Conservation (phyloP, 1,284 basidiomycete species). For the Sporisorium sorghi region DNA sequence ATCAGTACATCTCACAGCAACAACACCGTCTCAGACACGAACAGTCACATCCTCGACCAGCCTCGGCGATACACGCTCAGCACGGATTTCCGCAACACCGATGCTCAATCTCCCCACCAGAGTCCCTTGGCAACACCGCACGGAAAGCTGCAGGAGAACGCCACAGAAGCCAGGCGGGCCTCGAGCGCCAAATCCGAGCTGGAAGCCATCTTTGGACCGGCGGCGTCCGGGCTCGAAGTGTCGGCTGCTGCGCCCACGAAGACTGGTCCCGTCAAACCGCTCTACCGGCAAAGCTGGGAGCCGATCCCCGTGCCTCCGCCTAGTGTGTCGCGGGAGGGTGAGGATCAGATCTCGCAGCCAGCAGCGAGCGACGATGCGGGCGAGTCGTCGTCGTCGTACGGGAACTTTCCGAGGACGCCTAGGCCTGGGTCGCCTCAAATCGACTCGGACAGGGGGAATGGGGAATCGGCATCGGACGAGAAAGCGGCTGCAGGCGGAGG, state of each 20-base stretch:
- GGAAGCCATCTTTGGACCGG: constrained; percentile 28
- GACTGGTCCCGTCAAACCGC: constrained; percentile 14
- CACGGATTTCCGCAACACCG: neutral
- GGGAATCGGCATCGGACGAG: neutral
- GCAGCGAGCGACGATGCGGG: constrained; percentile 25
- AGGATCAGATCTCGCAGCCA: constrained; percentile 15
- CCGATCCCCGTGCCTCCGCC: constrained; percentile 16
- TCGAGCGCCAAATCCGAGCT: constrained; percentile 31
- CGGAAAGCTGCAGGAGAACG: too few species aligned
- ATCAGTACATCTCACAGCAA: neutral
- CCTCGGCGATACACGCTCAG: neutral
- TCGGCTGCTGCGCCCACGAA: neutral
- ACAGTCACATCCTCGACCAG: neutral
- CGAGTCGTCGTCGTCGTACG: constrained; percentile 4
- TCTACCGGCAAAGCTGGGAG: constrained; percentile 29
- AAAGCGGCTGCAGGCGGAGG: neutral
- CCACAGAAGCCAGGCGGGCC: neutral
- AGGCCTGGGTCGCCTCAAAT: constrained; percentile 17
- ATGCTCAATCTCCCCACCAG: neutral
- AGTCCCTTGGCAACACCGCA: neutral
- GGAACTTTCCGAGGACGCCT: constrained; percentile 12
- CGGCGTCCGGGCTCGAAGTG: constrained; percentile 27
- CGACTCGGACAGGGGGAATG: neutral
- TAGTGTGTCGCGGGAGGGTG: neutral
- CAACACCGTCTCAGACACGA: neutral